A percentile compares a stretch with the other conserved stretches of the same genome.
These are phyloP conservation scores for Rauvolfia tetraphylla DNA, from an alignment of 257 asterid genomes.

Conservation along the genomic window DNA sequence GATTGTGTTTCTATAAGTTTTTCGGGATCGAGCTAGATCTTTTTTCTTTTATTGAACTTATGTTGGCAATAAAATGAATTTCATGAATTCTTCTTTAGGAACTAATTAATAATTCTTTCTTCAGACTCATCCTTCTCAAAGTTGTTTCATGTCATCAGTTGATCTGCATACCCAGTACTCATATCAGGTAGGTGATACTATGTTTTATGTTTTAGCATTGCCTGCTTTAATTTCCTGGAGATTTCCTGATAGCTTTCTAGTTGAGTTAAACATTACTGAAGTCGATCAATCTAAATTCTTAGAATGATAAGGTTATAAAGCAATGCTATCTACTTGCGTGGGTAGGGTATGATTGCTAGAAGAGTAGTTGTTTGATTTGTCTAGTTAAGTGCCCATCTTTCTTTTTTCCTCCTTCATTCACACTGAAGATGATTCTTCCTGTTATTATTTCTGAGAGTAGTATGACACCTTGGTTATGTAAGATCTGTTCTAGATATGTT, in stretches of 20 bases:
- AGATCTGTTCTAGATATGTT: neutral
- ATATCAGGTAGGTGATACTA: slow-evolving; percentile 35
- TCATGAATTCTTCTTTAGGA: neutral
- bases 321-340: too few species aligned
- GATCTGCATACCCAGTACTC: slow-evolving; percentile 48
- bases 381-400: too few species aligned
- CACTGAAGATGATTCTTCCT: too few species aligned
- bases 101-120: slow-evolving; percentile 4
- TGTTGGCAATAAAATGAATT: neutral
- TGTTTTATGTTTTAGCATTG: neutral
- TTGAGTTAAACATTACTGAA: neutral
- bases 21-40: neutral
- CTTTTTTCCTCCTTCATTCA: too few species aligned
- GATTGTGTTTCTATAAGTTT: neutral
- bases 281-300: neutral
- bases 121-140: slow-evolving; percentile 56
- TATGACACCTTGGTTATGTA: neutral
- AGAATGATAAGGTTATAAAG: too few species aligned
- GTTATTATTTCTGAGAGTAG: neutral
- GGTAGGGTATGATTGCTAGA: neutral
- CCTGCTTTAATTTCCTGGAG: neutral
- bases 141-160: slow-evolving; percentile 52
- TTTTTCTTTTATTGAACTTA: neutral
- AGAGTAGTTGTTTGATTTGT: too few species aligned
- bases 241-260: neutral